Evolutionary conservation across 257 asterid genomes (phyloP), one percentile per base, ranked within the genome.

Genomic region (Fraxinus anomala): DNA sequence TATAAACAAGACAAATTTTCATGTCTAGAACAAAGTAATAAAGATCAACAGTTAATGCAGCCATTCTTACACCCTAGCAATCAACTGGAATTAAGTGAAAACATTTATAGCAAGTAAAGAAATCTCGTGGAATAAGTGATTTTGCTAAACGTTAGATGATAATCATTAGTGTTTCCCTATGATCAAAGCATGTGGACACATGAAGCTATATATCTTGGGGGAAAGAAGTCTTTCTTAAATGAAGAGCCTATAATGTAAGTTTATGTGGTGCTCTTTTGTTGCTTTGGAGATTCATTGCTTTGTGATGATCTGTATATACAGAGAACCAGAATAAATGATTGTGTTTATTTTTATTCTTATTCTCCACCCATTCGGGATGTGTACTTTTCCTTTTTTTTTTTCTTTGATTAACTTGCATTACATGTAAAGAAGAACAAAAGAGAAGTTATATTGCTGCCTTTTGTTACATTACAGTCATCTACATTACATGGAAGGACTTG

Each of bases 381-480:
- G 67, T 59, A 6, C 67, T 21, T 59, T 19, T 2, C 28, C 28
- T 59, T 23, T 5, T 4, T 59, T n/a, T 21, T 19, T 19, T 59
- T 59, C 19, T 3, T 56, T 56, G 30, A 6, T 56, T 56, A 56
- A 56, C 67, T 56, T 21, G 26, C 65, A 56, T 19, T 59, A 59
- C 30, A 59, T 59, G 13, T n/a, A 59, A 59, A 59, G 66, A 56
- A 56, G 67, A 59, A 59, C 67, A 59, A 59, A 21, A 59, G 28
- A 59, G 30, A 21, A 59, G 67, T 30, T n/a, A 59, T n/a, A 21
- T n/a, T 59, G 67, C 30, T 8, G 67, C 31, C 67, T 59, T 59
- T 8, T 59, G 67, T 59, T 59, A n/a, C 67, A 59, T 56, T 21
- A 59, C 28, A 16, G 6, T 63, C 4, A 24, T 63, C 17, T 5